Conservation (phyloP, 2,329 filamentous ascomycete species). For the Diaporthe aspalathi region DNA sequence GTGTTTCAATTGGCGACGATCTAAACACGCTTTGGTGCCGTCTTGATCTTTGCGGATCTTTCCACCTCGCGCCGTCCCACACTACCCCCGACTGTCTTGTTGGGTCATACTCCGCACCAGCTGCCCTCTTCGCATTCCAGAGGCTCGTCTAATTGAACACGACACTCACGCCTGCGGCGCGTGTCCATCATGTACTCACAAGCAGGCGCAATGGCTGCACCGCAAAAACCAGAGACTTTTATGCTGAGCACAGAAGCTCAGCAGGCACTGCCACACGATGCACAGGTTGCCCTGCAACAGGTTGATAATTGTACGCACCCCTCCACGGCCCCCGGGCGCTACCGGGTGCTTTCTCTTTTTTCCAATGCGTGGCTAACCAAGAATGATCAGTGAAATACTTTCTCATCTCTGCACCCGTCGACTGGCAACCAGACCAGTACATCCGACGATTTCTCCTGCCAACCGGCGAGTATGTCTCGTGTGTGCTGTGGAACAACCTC, state of each 20-base stretch:
- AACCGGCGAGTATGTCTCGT: constrained; percentile 98
- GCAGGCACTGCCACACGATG: constrained; percentile 94
- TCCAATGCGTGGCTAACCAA: constrained; percentile 41
- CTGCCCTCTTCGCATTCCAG: constrained; percentile 27
- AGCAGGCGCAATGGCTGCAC: constrained; percentile 87
- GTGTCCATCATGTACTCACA: constrained; percentile 77
- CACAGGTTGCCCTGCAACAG: constrained; percentile 96
- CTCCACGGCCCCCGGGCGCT: background rate
- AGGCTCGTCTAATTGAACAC: constrained; percentile 30
- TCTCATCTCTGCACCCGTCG: constrained; percentile 96
- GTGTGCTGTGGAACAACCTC: constrained; percentile 97
- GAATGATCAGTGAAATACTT: constrained; percentile 92
- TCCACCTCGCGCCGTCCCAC: background rate
- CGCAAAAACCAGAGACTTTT: constrained; percentile 98
- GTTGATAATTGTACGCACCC: constrained; percentile 88
- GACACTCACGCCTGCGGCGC: constrained; percentile 29
- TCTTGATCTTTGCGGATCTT: constrained; percentile 33
- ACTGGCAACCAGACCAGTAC: constrained; percentile 97
- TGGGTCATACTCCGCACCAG: constrained; percentile 4
- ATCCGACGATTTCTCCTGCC: constrained; percentile 95
- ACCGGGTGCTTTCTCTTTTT: background rate
- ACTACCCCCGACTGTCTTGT: constrained; percentile 8
- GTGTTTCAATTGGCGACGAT: constrained; percentile 36
- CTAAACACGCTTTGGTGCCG: constrained; percentile 36
- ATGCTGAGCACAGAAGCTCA: constrained; percentile 98